phyloP scores from a whole-genome alignment of 768 basidiomycete genomes.

The Phylloporus arenicola region DNA sequence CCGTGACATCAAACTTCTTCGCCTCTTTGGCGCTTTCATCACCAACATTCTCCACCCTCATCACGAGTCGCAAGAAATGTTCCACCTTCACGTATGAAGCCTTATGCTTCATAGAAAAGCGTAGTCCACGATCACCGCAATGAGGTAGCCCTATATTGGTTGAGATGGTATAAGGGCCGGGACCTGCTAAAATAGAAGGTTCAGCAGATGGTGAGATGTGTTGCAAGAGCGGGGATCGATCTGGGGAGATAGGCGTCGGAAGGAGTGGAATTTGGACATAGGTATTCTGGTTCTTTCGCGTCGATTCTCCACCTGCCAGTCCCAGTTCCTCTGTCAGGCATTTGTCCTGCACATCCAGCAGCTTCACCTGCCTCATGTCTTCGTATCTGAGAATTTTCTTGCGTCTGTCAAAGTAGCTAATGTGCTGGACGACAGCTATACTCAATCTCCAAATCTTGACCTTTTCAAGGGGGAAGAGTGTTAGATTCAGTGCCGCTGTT shows the following conservation, averaged over 20 bases:
- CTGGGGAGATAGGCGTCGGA: constrained; percentile 26
- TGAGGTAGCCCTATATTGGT: constrained; percentile 14
- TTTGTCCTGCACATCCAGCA: constrained; percentile 20
- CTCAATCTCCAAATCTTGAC: constrained; percentile 74
- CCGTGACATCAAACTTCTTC: constrained; percentile 78
- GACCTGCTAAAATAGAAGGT: constrained; percentile 20
- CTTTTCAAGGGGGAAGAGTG: constrained; percentile 82
- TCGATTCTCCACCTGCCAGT: not conserved
- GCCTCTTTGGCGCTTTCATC: constrained; percentile 64
- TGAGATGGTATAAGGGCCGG: constrained; percentile 23
- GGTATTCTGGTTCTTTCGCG: constrained; percentile 11
- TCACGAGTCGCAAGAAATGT: constrained; percentile 74
- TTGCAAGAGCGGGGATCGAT: constrained; percentile 25
- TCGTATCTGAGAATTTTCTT: not conserved
- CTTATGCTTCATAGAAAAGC: constrained; percentile 67
- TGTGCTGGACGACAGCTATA: constrained; percentile 61
- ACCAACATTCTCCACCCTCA: constrained; percentile 71
- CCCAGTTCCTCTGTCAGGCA: constrained; percentile 12
- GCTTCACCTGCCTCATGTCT: constrained; percentile 4
- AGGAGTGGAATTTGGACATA: constrained; percentile 17
- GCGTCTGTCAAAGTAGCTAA: constrained; percentile 9
- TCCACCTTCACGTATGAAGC: constrained; percentile 65
- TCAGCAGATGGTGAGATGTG: constrained; percentile 12
- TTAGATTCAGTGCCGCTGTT: constrained; percentile 68
- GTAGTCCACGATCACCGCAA: constrained; percentile 35